A percentile compares a stretch with the other conserved stretches of the same genome.
Conservation (phyloP, 495 filamentous ascomycete species). For the Melanomma pulvis-pyrius region DNA sequence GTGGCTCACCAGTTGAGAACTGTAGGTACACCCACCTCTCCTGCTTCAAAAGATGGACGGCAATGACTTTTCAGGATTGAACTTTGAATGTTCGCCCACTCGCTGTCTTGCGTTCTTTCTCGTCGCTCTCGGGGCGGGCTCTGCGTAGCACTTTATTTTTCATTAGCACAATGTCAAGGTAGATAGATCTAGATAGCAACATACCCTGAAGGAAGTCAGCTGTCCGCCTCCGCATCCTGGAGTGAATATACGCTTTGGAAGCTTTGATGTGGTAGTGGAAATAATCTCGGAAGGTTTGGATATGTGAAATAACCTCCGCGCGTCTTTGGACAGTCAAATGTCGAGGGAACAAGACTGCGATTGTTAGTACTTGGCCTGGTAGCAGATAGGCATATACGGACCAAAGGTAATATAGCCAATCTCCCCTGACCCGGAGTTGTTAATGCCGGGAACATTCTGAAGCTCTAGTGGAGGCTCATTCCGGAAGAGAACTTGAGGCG, state of each 20-base stretch:
- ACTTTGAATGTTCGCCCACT: slow-evolving; percentile 93
- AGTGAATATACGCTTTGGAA: slow-evolving; percentile 98
- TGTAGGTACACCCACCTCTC: background rate
- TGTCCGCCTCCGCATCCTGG: slow-evolving; percentile 92
- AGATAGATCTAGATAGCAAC: background rate
- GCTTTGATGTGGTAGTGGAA: slow-evolving; percentile 99
- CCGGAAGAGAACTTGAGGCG: slow-evolving; percentile 95
- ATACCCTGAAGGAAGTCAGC: slow-evolving; percentile 96
- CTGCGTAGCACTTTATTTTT: slow-evolving; percentile 69
- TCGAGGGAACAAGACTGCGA: slow-evolving; percentile 86
- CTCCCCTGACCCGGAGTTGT: slow-evolving; percentile 70
- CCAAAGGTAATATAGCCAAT: slow-evolving; percentile 98
- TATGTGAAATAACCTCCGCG: slow-evolving; percentile 94
- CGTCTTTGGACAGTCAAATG: slow-evolving; percentile 88
- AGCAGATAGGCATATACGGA: slow-evolving; percentile 50
- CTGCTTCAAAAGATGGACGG: background rate
- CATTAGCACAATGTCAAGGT: slow-evolving; percentile 42
- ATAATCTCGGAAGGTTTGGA: slow-evolving; percentile 99
- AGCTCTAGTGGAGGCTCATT: slow-evolving; percentile 94
- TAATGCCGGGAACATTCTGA: slow-evolving; percentile 79
- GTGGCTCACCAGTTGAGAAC: background rate
- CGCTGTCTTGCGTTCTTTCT: slow-evolving; percentile 97
- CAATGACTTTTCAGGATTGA: slow-evolving; percentile 48
- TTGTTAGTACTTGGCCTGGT: background rate
- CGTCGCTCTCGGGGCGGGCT: slow-evolving; percentile 90